These are phyloP conservation scores for Fusarium begoniae DNA, from an alignment of 2,329 filamentous ascomycete species.

Conservation along the genomic window DNA sequence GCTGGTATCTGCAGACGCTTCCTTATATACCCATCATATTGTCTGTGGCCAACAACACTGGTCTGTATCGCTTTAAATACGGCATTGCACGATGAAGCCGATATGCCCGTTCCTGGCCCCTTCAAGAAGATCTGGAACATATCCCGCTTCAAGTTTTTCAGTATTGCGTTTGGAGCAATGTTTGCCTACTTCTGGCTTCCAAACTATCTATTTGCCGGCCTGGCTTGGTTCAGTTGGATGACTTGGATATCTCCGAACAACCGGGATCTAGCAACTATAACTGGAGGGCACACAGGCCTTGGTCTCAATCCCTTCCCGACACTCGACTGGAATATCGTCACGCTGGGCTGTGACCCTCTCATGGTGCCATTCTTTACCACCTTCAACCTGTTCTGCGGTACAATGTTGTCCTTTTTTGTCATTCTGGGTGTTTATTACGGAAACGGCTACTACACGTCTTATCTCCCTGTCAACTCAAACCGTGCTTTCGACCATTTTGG, in stretches of 20 bases:
- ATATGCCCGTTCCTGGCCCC: constrained; percentile 38
- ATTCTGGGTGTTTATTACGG: constrained; percentile 46
- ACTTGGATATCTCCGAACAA: constrained; percentile 61
- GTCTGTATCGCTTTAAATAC: constrained; percentile 60
- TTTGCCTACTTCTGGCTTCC: constrained; percentile 66
- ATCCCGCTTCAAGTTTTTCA: constrained; percentile 59
- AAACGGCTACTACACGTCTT: constrained; percentile 49
- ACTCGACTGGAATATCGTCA: constrained; percentile 55
- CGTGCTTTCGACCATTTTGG: constrained; percentile 52
- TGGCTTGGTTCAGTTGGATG: constrained; percentile 62
- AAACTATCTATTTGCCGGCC: constrained; percentile 58
- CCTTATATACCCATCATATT: constrained; percentile 61
- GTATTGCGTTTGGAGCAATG: constrained; percentile 54
- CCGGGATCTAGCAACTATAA: constrained; percentile 48
- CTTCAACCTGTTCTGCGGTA: constrained; percentile 48
- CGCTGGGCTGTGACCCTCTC: constrained; percentile 47
- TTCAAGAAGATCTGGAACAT: constrained; percentile 51
- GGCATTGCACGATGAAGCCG: constrained; percentile 56
- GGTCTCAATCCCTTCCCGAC: constrained; percentile 54
- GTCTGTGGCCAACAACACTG: constrained; percentile 63
- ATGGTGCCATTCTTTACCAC: constrained; percentile 51
- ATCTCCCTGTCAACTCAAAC: constrained; percentile 55
- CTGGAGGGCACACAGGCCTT: constrained; percentile 50
- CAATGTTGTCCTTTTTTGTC: constrained; percentile 42
- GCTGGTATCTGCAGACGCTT: constrained; percentile 61